Evolutionary conservation across 2,329 filamentous ascomycete genomes (phyloP).

Genomic region (Colletotrichum phormii): DNA sequence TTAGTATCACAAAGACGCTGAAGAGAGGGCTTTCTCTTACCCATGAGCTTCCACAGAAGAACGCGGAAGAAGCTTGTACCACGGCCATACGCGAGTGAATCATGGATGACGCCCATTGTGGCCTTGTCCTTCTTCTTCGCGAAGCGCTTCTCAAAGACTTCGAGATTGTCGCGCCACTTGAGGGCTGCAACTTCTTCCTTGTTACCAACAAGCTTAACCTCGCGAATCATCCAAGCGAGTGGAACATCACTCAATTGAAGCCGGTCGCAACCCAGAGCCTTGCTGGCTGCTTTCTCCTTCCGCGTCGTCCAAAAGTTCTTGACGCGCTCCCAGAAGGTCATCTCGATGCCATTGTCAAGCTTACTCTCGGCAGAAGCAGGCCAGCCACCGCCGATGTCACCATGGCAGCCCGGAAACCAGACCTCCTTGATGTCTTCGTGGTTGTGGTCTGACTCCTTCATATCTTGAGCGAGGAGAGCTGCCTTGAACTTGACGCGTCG

Average conservation of each 20-base stretch:
- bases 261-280: constrained; percentile 46
- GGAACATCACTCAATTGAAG: constrained; percentile 62
- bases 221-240: constrained; percentile 64
- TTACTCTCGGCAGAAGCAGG: constrained; percentile 44
- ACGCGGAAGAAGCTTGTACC: constrained; percentile 53
- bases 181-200: constrained; percentile 45
- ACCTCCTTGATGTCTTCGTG: constrained; percentile 60
- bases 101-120: constrained; percentile 49
- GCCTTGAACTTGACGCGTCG: constrained; percentile 67
- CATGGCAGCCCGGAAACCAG: constrained; percentile 67
- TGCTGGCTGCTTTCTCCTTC: constrained; percentile 45
- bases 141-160: constrained; percentile 42
- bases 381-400: constrained; percentile 67
- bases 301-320: constrained; percentile 50
- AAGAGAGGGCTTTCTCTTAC: constrained; percentile 42
- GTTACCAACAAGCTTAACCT: constrained; percentile 54
- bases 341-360: constrained; percentile 41
- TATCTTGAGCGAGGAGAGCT: constrained; percentile 58
- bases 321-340: constrained; percentile 48
- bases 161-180: constrained; percentile 48
- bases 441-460: constrained; percentile 40
- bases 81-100: constrained; percentile 50
- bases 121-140: constrained; percentile 43
- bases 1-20: background rate
- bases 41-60: constrained; percentile 56